Percentiles rank a stretch among this genome's conserved stretches.
These are phyloP conservation scores for Annona squamosa DNA, from an alignment of 164 flowering plant genomes.

Conservation along the genomic window DNA sequence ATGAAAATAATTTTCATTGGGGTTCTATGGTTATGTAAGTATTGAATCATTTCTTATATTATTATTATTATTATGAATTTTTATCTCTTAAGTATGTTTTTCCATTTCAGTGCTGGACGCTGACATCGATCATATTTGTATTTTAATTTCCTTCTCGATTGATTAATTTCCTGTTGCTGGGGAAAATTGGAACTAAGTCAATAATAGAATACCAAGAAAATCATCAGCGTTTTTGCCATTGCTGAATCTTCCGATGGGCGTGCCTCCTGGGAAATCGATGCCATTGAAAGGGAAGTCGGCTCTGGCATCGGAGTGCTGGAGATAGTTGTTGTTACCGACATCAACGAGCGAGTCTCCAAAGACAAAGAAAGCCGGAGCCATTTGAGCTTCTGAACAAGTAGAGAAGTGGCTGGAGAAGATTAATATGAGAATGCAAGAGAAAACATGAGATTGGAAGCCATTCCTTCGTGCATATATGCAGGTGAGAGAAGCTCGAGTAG, in stretches of 20 bases:
- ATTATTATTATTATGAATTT: too few species aligned
- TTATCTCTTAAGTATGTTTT: too few species aligned
- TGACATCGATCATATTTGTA: too few species aligned
- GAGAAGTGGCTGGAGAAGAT: constrained; percentile 1
- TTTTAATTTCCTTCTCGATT: too few species aligned
- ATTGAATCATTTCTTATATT: too few species aligned
- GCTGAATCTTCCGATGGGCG: constrained; percentile 69
- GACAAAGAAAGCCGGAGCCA: constrained; percentile 49
- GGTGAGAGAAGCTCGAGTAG: too few species aligned
- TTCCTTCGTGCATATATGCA: too few species aligned
- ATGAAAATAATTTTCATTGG: too few species aligned
- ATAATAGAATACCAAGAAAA: constrained; percentile 43
- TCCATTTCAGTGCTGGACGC: too few species aligned
- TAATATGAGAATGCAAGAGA: neutral
- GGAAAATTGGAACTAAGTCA: neutral
- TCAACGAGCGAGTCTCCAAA: constrained; percentile 81
- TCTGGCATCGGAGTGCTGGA: constrained; percentile 37
- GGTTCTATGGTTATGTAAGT: too few species aligned
- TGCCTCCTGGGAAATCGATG: constrained; percentile 50
- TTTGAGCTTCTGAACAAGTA: constrained; percentile 14
- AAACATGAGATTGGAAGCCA: too few species aligned
- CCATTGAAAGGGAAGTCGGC: constrained; percentile 79
- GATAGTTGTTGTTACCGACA: constrained; percentile 75
- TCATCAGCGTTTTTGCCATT: constrained; percentile 83
- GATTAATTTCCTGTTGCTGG: too few species aligned